Conservation (phyloP, 1,139 yeast species). For the Meyerozyma guilliermondii region DNA sequence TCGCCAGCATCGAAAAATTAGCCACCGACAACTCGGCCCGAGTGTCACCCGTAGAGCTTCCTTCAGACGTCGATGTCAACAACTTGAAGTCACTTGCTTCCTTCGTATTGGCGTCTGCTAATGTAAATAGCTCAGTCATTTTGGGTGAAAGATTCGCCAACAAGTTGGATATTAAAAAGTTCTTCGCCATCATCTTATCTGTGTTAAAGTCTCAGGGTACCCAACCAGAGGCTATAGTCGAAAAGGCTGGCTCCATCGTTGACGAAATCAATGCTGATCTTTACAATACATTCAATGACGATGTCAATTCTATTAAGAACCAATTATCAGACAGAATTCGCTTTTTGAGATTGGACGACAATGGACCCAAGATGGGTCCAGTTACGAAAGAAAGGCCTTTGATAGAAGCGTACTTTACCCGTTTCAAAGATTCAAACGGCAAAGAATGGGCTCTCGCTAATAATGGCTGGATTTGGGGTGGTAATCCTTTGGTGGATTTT, state of each 20-base stretch:
- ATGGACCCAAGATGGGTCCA: constrained; percentile 75
- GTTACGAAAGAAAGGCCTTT: constrained; percentile 56
- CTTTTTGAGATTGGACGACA: constrained; percentile 67
- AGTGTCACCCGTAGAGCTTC: constrained; percentile 25
- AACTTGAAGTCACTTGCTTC: constrained; percentile 42
- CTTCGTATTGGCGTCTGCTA: constrained; percentile 42
- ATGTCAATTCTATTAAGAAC: constrained; percentile 53
- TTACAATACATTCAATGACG: constrained; percentile 75
- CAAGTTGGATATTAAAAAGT: constrained; percentile 42
- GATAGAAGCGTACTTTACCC: constrained; percentile 83
- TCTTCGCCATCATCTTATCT: constrained; percentile 41
- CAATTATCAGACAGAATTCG: constrained; percentile 74
- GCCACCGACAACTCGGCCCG: constrained; percentile 28
- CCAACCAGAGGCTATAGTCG: constrained; percentile 16
- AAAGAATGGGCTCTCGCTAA: constrained; percentile 74
- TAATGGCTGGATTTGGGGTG: constrained; percentile 99
- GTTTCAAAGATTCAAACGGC: constrained; percentile 51
- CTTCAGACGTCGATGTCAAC: constrained; percentile 24
- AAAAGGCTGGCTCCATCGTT: constrained; percentile 48
- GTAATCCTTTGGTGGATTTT: constrained; percentile 88
- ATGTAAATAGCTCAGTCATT: constrained; percentile 13
- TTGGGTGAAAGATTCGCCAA: constrained; percentile 46
- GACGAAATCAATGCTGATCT: constrained; percentile 75
- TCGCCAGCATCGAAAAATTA: constrained; percentile 29
- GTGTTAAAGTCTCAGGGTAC: constrained; percentile 30